Conservation (phyloP, 441 rosid species). For the Mallotus repandus region DNA sequence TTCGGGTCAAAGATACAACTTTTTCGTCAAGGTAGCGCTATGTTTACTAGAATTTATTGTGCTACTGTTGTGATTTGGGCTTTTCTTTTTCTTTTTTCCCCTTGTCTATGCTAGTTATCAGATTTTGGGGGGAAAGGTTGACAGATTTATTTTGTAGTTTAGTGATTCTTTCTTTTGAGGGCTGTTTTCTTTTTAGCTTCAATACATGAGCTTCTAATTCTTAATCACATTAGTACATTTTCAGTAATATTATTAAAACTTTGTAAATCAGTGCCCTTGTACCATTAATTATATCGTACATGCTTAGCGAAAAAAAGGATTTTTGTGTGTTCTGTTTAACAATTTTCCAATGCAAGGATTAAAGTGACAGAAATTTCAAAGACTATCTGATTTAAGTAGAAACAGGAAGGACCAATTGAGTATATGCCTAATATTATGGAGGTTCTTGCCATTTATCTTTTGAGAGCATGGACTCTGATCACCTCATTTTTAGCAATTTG, state of each 20-base stretch:
- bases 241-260: neutral
- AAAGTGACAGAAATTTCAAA: too few species aligned
- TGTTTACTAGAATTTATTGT: neutral
- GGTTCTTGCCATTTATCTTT: neutral
- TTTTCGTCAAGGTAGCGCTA: conserved; percentile 83
- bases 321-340: too few species aligned
- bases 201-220: neutral
- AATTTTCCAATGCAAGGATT: too few species aligned
- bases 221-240: neutral
- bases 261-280: neutral
- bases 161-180: too few species aligned
- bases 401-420: too few species aligned
- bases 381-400: too few species aligned
- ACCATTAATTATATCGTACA: neutral
- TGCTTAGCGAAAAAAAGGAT: too few species aligned
- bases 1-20: conserved; percentile 83
- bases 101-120: too few species aligned
- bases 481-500: neutral
- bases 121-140: too few species aligned
- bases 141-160: too few species aligned
- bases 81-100: neutral
- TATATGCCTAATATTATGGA: too few species aligned
- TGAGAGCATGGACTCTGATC: neutral
- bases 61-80: too few species aligned
- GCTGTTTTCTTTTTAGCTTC: neutral